Evolutionary conservation across 495 filamentous ascomycete species (phyloP).

Genomic region (Astrocystis sublimbata): DNA sequence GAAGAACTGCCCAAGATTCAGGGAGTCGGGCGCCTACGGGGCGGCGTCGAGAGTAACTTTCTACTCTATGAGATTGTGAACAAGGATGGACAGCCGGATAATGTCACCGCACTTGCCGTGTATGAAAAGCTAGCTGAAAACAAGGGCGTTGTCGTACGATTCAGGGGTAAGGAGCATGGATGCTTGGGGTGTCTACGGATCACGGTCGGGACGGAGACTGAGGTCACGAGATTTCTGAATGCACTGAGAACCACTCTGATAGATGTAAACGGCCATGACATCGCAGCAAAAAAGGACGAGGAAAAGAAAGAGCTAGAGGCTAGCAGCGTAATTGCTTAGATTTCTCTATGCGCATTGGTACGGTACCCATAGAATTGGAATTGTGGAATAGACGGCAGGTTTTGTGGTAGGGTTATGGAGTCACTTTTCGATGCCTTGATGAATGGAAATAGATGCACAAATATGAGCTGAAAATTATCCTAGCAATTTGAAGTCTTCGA

Average conservation of each 20-base stretch:
- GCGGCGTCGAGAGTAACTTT: conserved; percentile 84
- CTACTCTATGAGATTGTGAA: conserved; percentile 85
- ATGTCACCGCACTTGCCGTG: conserved; percentile 69
- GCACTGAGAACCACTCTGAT: conserved; percentile 64
- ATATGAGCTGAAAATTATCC: too few relatives aligned
- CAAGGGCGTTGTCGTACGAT: conserved; percentile 87
- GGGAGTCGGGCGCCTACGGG: conserved; percentile 79
- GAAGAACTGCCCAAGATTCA: conserved; percentile 69
- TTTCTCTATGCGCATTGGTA: too few relatives aligned
- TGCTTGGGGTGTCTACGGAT: conserved; percentile 87
- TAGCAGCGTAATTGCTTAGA: conserved; percentile 35
- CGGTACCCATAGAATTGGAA: conserved; percentile 6
- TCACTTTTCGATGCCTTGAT: too few relatives aligned
- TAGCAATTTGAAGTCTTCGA: too few relatives aligned
- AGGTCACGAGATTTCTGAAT: conserved; percentile 74
- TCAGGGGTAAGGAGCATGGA: conserved; percentile 87
- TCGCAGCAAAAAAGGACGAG: conserved; percentile 27
- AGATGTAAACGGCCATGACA: conserved; percentile 45
- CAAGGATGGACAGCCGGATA: conserved; percentile 70
- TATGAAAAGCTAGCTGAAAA: conserved; percentile 86
- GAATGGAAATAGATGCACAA: too few relatives aligned
- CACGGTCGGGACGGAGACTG: conserved; percentile 86
- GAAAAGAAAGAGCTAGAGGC: conserved; percentile 36
- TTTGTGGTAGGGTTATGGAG: too few relatives aligned
- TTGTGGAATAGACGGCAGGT: not conserved